phyloP scores from a whole-genome alignment of 2,329 filamentous ascomycete genomes.

The Coniochaeta prunicola region DNA sequence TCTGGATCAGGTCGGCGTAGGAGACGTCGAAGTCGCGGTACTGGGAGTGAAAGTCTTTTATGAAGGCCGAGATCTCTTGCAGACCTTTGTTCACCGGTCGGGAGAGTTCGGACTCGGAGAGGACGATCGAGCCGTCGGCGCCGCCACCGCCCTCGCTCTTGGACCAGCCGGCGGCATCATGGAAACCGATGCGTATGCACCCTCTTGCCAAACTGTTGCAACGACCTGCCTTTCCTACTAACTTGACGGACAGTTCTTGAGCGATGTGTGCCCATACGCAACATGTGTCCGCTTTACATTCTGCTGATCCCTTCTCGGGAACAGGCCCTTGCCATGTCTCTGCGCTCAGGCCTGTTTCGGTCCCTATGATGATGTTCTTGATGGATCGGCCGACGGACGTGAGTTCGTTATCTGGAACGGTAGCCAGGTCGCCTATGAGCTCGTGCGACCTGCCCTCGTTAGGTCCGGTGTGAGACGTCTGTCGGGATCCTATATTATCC shows the following conservation, averaged over 20 bases:
- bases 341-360: slow-evolving; percentile 11
- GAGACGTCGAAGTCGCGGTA: slow-evolving; percentile 30
- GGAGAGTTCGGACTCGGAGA: slow-evolving; percentile 26
- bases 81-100: slow-evolving; percentile 39
- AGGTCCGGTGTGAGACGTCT: slow-evolving; percentile 8
- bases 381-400: slow-evolving; percentile 27
- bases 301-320: slow-evolving; percentile 14
- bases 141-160: slow-evolving; percentile 27
- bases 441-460: slow-evolving; percentile 30
- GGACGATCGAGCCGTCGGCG: slow-evolving; percentile 37
- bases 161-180: slow-evolving; percentile 37
- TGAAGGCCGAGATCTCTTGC: slow-evolving; percentile 27
- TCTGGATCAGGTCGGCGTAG: slow-evolving; percentile 47
- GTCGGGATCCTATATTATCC: neutral
- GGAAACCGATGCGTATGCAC: slow-evolving; percentile 38
- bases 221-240: slow-evolving; percentile 19
- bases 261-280: slow-evolving; percentile 33
- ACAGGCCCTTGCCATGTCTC: slow-evolving; percentile 13
- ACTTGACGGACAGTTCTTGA: slow-evolving; percentile 24
- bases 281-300: slow-evolving; percentile 18
- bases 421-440: slow-evolving; percentile 31
- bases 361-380: slow-evolving; percentile 26
- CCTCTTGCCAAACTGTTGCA: slow-evolving; percentile 33
- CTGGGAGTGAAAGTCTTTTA: slow-evolving; percentile 28
- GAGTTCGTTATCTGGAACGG: slow-evolving; percentile 20